These are phyloP conservation scores for Epichloe baconii DNA, from an alignment of 2,329 filamentous ascomycete genomes.

Conservation along the genomic window DNA sequence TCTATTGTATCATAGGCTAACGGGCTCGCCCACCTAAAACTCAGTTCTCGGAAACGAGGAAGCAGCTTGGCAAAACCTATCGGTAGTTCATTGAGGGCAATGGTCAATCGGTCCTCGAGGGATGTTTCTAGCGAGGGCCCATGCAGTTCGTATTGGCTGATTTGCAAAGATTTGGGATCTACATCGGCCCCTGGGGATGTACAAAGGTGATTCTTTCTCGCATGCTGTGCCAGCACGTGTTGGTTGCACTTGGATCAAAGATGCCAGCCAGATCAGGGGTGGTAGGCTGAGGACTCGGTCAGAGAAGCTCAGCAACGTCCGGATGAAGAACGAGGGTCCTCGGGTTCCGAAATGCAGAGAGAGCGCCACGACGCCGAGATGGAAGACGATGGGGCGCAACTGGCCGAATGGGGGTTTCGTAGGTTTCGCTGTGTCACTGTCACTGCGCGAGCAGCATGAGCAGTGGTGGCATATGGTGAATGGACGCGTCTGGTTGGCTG, in stretches of 20 bases:
- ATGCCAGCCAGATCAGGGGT: background rate
- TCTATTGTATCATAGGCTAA: constrained; percentile 42
- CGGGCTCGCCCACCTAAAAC: constrained; percentile 65
- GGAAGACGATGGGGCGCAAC: background rate
- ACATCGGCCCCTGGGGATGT: constrained; percentile 48
- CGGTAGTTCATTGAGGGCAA: constrained; percentile 62
- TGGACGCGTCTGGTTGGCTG: constrained; percentile 1
- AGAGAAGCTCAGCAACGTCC: background rate
- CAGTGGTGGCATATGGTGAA: background rate
- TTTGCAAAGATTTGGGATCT: constrained; percentile 47
- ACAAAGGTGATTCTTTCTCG: constrained; percentile 71
- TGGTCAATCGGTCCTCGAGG: constrained; percentile 70
- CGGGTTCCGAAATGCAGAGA: no score
- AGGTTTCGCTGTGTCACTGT: no score
- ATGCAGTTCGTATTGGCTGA: constrained; percentile 42
- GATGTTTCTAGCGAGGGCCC: constrained; percentile 48
- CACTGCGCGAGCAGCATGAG: background rate
- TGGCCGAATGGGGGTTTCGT: background rate
- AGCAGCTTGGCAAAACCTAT: constrained; percentile 50
- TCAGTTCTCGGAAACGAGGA: constrained; percentile 53
- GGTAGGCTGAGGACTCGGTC: background rate
- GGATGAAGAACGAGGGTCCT: background rate
- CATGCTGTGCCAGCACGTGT: constrained; percentile 33
- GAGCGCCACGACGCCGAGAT: background rate
- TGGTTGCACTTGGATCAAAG: background rate